phyloP scores from a whole-genome alignment of 371 early-diverging fungal species.

The Mortierella sp. region DNA sequence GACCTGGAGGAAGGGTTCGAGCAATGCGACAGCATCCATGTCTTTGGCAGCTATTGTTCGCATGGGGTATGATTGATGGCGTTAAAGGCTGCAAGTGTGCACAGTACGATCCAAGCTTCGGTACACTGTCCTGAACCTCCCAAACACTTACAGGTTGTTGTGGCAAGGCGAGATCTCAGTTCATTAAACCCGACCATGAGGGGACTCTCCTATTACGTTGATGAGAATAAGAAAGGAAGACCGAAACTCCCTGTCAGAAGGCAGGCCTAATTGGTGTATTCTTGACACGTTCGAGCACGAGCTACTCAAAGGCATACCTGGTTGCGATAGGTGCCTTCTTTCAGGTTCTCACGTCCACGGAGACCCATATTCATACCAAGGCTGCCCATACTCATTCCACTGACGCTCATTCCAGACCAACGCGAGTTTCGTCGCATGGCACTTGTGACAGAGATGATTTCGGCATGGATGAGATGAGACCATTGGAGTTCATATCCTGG shows the following conservation, averaged over 20 bases:
- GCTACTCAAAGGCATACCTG: slow-evolving; percentile 47
- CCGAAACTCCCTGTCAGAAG: neutral
- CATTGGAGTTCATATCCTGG: slow-evolving; percentile 74
- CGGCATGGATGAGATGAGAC: slow-evolving; percentile 84
- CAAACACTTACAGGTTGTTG: slow-evolving; percentile 65
- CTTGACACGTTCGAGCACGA: neutral
- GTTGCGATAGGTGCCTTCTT: slow-evolving; percentile 60
- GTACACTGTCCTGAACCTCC: neutral
- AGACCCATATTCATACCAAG: slow-evolving; percentile 79
- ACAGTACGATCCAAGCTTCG: neutral
- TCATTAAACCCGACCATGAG: slow-evolving; percentile 80
- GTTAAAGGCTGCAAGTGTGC: neutral
- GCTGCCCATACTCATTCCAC: slow-evolving; percentile 72
- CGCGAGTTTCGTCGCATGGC: slow-evolving; percentile 91
- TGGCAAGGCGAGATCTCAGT: slow-evolving; percentile 74
- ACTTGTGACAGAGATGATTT: slow-evolving; percentile 84
- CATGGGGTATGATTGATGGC: neutral
- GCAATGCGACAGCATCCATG: slow-evolving; percentile 82
- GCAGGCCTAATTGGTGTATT: neutral
- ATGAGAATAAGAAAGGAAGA: neutral
- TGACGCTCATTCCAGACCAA: slow-evolving; percentile 81
- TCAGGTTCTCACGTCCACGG: slow-evolving; percentile 63
- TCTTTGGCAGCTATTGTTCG: slow-evolving; percentile 49
- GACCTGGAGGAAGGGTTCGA: slow-evolving; percentile 92
- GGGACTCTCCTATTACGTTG: slow-evolving; percentile 69